A percentile compares a stretch with the other conserved stretches of the same genome.
Evolutionary conservation across 345 rosid genomes (phyloP).

Genomic region (Cardamine chenopodiifolia): DNA sequence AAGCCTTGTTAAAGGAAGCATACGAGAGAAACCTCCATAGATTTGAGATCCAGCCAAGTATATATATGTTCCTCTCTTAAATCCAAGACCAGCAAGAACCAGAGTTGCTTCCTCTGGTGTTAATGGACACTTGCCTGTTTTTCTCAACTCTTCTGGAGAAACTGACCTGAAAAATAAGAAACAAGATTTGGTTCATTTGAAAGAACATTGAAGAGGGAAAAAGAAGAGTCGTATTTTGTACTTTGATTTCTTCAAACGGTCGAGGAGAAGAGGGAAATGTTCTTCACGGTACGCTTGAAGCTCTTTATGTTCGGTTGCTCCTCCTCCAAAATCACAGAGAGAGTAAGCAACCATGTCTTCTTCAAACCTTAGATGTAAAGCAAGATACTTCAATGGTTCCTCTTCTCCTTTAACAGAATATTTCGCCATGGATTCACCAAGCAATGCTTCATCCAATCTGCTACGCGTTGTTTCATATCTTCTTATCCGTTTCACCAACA

Average conservation of each 20-base stretch:
- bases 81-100: constrained; percentile 83
- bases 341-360: constrained; percentile 98
- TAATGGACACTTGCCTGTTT: constrained; percentile 82
- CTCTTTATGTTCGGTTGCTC: constrained; percentile 66
- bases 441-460: constrained; percentile 64
- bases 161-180: constrained; percentile 49
- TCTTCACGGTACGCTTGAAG: constrained; percentile 76
- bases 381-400: constrained; percentile 62
- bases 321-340: constrained; percentile 86
- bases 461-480: constrained; percentile 46
- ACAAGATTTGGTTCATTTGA: background rate
- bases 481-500: constrained; percentile 73
- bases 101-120: constrained; percentile 96
- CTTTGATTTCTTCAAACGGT: constrained; percentile 64
- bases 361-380: constrained; percentile 89
- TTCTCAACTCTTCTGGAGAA: constrained; percentile 65
- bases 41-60: constrained; percentile 79
- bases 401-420: constrained; percentile 36
- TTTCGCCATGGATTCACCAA: constrained; percentile 55
- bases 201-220: background rate
- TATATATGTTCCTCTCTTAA: constrained; percentile 62
- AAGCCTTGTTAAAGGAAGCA: constrained; percentile 68
- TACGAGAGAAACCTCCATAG: constrained; percentile 73
- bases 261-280: constrained; percentile 80
- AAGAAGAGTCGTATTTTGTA: constrained; percentile 30